Conservation (phyloP, 225 moss, liverwort and hornwort species). For the Antitrichia curtipendula region DNA sequence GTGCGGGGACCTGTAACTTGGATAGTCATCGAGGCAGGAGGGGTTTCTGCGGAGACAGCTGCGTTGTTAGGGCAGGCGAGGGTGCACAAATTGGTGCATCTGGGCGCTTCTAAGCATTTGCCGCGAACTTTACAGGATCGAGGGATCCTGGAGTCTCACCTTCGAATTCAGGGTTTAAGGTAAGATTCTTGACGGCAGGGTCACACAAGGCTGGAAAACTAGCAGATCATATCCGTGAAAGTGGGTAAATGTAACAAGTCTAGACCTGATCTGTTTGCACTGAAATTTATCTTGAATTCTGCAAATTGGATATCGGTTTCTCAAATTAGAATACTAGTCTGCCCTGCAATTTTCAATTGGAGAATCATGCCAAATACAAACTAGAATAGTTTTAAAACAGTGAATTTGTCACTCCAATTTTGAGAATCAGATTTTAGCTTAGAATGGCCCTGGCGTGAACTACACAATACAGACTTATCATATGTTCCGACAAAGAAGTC, state of each 20-base stretch:
- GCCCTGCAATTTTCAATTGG: background rate
- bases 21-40: slow-evolving; percentile 81
- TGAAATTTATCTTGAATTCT: background rate
- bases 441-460: background rate
- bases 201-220: background rate
- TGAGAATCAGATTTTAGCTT: background rate
- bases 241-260: background rate
- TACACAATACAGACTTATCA: background rate
- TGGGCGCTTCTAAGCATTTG: slow-evolving; percentile 30
- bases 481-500: background rate
- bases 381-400: background rate
- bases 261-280: background rate
- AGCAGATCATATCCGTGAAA: background rate
- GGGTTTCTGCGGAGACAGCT: slow-evolving; percentile 50
- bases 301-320: background rate
- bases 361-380: background rate
- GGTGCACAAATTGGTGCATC: slow-evolving; percentile 44
- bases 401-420: background rate
- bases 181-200: background rate
- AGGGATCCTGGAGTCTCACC: slow-evolving; percentile 34
- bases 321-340: background rate
- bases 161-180: slow-evolving; percentile 79
- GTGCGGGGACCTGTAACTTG: slow-evolving; percentile 67
- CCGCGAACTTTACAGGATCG: slow-evolving; percentile 48
- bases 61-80: slow-evolving; percentile 40